Conservation (phyloP, 1,284 basidiomycete species). For the Cryptococcus wingfieldii region DNA sequence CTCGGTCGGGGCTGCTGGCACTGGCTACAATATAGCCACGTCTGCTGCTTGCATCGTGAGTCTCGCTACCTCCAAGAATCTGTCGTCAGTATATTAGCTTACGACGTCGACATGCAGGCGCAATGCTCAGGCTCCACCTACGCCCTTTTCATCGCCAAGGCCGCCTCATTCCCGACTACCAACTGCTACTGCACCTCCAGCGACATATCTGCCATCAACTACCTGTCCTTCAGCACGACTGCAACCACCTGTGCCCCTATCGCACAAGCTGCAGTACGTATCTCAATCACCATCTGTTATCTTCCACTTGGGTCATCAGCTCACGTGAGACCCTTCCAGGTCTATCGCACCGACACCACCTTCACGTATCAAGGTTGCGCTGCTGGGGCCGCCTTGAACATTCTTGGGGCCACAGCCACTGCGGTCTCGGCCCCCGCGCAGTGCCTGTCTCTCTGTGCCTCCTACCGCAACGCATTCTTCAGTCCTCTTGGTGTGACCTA, state of each 20-base stretch:
- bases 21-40: neutral
- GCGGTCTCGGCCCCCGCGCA: slow-evolving; percentile 5
- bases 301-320: neutral
- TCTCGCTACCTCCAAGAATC: neutral
- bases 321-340: neutral
- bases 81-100: neutral
- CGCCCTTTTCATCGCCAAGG: neutral
- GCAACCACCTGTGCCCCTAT: neutral
- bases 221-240: neutral
- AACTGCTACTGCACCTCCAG: slow-evolving; percentile 9
- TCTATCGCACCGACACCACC: neutral
- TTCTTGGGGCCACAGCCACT: neutral
- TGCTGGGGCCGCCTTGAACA: neutral
- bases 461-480: slow-evolving; percentile 3
- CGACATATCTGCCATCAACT: neutral
- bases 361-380: slow-evolving; percentile 7
- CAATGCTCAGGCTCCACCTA: neutral
- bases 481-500: slow-evolving; percentile 3
- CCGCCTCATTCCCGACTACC: neutral
- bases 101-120: neutral
- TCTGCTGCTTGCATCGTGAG: neutral
- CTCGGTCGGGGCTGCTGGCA: no score
- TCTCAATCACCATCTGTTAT: neutral
- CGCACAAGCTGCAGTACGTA: slow-evolving; percentile 8
- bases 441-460: slow-evolving; percentile 8